phyloP scores from a whole-genome alignment of 495 filamentous ascomycete species.

The Tuber brumale region DNA sequence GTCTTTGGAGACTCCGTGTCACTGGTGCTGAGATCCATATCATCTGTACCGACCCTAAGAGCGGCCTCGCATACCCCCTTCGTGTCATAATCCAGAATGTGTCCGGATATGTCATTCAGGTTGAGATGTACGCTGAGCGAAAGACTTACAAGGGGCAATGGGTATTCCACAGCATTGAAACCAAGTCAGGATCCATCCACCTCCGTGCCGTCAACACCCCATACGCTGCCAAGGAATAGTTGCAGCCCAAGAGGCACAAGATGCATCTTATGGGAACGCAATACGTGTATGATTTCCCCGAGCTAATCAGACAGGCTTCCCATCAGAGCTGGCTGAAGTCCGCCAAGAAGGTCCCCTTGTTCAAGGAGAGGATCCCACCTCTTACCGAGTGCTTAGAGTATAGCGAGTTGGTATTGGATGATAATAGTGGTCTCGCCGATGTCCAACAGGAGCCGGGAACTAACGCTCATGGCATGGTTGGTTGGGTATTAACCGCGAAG shows the following conservation, averaged over 20 bases:
- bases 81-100: constrained; percentile 98
- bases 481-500: constrained; percentile 88
- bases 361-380: constrained; percentile 73
- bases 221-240: constrained; percentile 95
- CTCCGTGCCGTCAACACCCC: constrained; percentile 79
- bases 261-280: constrained; percentile 98
- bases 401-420: constrained; percentile 88
- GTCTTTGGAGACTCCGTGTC: constrained; percentile 91
- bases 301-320: constrained; percentile 95
- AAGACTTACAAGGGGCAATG: constrained; percentile 95
- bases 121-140: constrained; percentile 94
- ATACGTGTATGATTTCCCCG: constrained; percentile 99
- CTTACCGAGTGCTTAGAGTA: constrained; percentile 91
- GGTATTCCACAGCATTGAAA: constrained; percentile 96
- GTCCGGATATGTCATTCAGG: constrained; percentile 95
- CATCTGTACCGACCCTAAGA: constrained; percentile 82
- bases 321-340: constrained; percentile 86
- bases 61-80: constrained; percentile 81
- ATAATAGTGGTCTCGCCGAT: constrained; percentile 83
- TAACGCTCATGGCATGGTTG: constrained; percentile 96
- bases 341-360: constrained; percentile 59
- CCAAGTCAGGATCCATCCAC: constrained; percentile 92
- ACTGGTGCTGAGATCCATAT: constrained; percentile 98
- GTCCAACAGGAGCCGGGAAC: constrained; percentile 88
- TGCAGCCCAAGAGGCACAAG: constrained; percentile 98